Percentiles rank a stretch among this genome's conserved stretches.
Evolutionary conservation across 768 basidiomycete genomes (phyloP).

Genomic region (Pleurotus tuoliensis): DNA sequence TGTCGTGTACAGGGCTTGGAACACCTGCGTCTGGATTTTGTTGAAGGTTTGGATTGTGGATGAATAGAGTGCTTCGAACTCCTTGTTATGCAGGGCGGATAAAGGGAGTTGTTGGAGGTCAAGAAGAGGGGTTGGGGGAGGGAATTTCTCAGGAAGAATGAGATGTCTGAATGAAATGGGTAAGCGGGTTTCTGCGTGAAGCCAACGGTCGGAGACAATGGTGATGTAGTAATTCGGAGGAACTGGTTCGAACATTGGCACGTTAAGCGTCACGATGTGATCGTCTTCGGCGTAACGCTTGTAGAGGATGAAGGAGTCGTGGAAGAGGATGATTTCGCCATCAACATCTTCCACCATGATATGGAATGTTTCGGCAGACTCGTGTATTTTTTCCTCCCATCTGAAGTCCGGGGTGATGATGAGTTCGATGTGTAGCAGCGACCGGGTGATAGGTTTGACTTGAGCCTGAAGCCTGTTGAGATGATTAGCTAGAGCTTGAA

Average conservation of each 20-base stretch:
- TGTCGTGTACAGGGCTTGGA: slow-evolving; percentile 94
- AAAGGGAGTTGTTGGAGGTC: slow-evolving; percentile 90
- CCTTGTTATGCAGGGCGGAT: slow-evolving; percentile 88
- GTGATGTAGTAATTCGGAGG: slow-evolving; percentile 99
- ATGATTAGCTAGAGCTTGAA: too few relatives aligned
- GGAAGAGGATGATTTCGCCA: slow-evolving; percentile 94
- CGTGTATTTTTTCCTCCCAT: slow-evolving; percentile 96
- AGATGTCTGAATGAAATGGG: slow-evolving; percentile 98
- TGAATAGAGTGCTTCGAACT: slow-evolving; percentile 85
- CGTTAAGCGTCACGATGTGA: slow-evolving; percentile 90
- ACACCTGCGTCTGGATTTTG: slow-evolving; percentile 99
- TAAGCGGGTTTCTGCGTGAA: slow-evolving; percentile 90
- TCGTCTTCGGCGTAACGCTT: slow-evolving; percentile 92
- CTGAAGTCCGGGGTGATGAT: slow-evolving; percentile 97
- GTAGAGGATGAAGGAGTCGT: slow-evolving; percentile 88
- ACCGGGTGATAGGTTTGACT: slow-evolving; percentile 94
- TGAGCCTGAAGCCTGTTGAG: slow-evolving; percentile 77
- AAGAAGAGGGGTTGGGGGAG: slow-evolving; percentile 85
- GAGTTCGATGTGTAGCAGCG: slow-evolving; percentile 86
- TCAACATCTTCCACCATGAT: slow-evolving; percentile 97
- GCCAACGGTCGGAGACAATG: slow-evolving; percentile 91
- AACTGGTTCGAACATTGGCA: slow-evolving; percentile 95
- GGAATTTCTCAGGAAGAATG: slow-evolving; percentile 96
- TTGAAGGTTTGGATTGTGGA: slow-evolving; percentile 84
- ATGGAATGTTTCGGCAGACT: slow-evolving; percentile 83